Percentiles rank a stretch among this genome's conserved stretches.
Evolutionary conservation across 2,329 filamentous ascomycete species (phyloP).

Genomic region (Exophiala lecanii-corni): DNA sequence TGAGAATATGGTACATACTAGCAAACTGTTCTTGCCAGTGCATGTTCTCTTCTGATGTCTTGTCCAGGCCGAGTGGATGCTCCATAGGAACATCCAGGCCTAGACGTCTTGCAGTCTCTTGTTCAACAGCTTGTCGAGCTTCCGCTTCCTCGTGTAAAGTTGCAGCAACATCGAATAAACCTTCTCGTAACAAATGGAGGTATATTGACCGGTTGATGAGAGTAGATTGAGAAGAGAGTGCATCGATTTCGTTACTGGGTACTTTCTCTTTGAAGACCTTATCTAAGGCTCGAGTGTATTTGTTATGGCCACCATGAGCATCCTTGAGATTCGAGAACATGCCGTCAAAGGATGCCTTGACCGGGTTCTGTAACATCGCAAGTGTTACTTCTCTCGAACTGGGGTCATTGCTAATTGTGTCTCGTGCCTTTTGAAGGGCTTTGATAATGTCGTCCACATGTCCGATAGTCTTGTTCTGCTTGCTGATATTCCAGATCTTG

Average conservation of each 20-base stretch:
- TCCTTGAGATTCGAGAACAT: constrained; percentile 79
- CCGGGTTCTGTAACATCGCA: constrained; percentile 77
- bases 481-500: constrained; percentile 64
- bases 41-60: constrained; percentile 43
- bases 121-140: constrained; percentile 25
- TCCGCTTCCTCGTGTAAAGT: constrained; percentile 71
- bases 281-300: constrained; percentile 80
- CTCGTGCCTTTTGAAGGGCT: constrained; percentile 66
- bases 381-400: constrained; percentile 68
- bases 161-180: constrained; percentile 81
- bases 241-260: constrained; percentile 74
- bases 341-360: constrained; percentile 74
- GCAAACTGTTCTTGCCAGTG: constrained; percentile 62
- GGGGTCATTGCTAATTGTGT: constrained; percentile 68
- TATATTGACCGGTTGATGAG: constrained; percentile 90
- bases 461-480: constrained; percentile 65
- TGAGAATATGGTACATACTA: constrained; percentile 85
- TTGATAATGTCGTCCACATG: constrained; percentile 83
- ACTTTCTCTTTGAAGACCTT: constrained; percentile 68
- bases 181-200: constrained; percentile 93
- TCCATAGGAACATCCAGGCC: constrained; percentile 29
- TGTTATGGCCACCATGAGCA: constrained; percentile 74
- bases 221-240: constrained; percentile 66
- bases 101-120: constrained; percentile 29
- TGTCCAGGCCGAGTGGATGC: constrained; percentile 23